phyloP scores from a whole-genome alignment of 2,329 filamentous ascomycete genomes.

The Purpureocillium lavendulum region DNA sequence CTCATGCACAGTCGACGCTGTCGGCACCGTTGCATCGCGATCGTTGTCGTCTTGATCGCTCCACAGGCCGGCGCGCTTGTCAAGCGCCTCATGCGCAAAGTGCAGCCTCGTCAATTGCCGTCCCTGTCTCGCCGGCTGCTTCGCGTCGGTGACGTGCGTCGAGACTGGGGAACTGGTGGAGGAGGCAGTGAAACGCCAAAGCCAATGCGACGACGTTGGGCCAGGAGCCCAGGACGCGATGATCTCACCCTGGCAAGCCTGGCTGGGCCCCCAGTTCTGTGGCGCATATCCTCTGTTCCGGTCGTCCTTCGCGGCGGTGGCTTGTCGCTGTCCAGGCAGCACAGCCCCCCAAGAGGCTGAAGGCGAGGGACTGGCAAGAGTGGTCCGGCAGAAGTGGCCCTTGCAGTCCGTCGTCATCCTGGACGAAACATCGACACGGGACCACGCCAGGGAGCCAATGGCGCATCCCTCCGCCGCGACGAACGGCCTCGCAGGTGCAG shows the following conservation, averaged over 20 bases:
- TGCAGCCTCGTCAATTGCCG: background rate
- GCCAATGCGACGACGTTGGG: background rate
- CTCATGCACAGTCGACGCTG: background rate
- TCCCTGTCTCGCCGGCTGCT: too few relatives aligned
- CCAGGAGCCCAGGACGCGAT: background rate
- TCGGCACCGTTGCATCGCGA: too few relatives aligned
- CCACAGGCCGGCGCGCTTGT: too few relatives aligned
- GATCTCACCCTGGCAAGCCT: background rate
- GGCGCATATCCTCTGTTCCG: constrained; percentile 1
- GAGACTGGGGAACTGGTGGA: background rate
- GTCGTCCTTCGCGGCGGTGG: background rate
- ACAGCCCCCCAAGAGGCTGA: constrained; percentile 8
- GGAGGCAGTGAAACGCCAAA: background rate
- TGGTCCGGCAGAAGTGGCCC: background rate
- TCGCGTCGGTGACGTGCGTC: background rate
- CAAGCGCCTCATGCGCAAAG: too few relatives aligned
- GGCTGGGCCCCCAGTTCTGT: background rate
- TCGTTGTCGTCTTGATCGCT: too few relatives aligned
- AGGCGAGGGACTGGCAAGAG: background rate
- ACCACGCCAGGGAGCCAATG: background rate
- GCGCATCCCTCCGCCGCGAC: too few relatives aligned
- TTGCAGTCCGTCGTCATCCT: background rate
- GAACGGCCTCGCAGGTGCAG: too few relatives aligned
- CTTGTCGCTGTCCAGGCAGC: constrained; percentile 6
- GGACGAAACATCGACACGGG: background rate